Conservation (phyloP, 805 yeast species). For the Candida chilensis region DNA sequence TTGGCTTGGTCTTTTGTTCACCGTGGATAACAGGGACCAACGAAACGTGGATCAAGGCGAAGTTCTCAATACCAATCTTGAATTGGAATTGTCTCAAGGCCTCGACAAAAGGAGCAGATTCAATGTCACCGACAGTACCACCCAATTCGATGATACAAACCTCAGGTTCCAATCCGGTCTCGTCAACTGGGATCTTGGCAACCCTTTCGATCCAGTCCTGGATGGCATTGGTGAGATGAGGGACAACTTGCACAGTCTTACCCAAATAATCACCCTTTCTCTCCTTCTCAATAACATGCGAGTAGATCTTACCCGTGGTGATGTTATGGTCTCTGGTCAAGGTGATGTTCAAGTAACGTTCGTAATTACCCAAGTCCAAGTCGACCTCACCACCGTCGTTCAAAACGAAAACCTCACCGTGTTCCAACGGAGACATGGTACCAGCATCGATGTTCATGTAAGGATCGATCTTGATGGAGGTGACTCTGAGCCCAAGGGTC, state of each 20-base stretch:
- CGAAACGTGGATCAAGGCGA: constrained; percentile 94
- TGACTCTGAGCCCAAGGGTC: constrained; percentile 89
- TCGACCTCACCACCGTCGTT: constrained; percentile 99
- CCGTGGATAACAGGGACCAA: constrained; percentile 97
- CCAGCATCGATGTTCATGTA: constrained; percentile 99
- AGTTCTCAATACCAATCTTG: constrained; percentile 89
- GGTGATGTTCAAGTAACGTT: constrained; percentile 90
- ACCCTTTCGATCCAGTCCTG: constrained; percentile 98
- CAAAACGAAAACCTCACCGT: constrained; percentile 96
- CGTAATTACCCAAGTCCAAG: constrained; percentile 95
- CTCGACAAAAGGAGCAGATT: constrained; percentile 97
- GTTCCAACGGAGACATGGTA: constrained; percentile 98
- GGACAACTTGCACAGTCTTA: constrained; percentile 99
- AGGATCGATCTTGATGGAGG: constrained; percentile 97
- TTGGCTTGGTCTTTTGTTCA: constrained; percentile 98
- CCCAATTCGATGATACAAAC: constrained; percentile 96
- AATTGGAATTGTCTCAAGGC: constrained; percentile 98
- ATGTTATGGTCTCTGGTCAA: constrained; percentile 92
- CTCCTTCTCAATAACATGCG: constrained; percentile 88
- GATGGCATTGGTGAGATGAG: constrained; percentile 93
- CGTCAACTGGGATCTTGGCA: constrained; percentile 77
- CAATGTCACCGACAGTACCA: constrained; percentile 99
- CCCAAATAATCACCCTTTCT: constrained; percentile 97
- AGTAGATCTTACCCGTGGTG: constrained; percentile 96
- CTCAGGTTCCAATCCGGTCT: constrained; percentile 82